Base-by-base conservation (phyloP, 208 protist species). In the Crithidia mellificae region DNA sequence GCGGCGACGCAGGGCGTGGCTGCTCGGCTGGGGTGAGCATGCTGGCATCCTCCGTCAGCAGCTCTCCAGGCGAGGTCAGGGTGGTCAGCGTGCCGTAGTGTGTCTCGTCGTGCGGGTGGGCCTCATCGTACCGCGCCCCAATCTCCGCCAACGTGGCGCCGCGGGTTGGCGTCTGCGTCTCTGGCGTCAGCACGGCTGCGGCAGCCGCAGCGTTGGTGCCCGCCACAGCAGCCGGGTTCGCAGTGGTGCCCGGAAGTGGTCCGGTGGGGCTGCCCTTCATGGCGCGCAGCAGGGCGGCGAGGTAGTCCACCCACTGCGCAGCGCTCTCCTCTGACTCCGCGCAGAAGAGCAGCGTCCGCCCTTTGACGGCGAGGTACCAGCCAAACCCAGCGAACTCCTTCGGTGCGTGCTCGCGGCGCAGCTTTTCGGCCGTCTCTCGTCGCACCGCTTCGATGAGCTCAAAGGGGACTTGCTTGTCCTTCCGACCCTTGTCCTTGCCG, bases 381-480 rank as follows among this genome's bases (percentile, higher is more conserved):
- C 77, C 85, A 73, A 81, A 88, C 30, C 62, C 46, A 19, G 55
- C 69, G 44, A 72, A 81, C 44, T 59, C 47, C 24, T 38, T 51
- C 4, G 85, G 85, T 4, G 78, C 80, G 56, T 81, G 79, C 50
- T 77, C 80, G 7, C 55, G 49, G n/a, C 72, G 36, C 56, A 88
- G 51, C 24, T 55, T 72, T 19, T 67, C 80, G 15, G 36, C 36
- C 32, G 74, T 22, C 49, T 70, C 70, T 22, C 74, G 51, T 12
- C 61, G 72, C 7, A 78, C 82, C 15, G 56, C 43, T 20, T 63
- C 51, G 53, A 91, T 72, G 39, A 68, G 62, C n/a, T 78, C 71
- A 38, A 91, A 73, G 14, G 75, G 80, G 20, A 91, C 72, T 19
- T 76, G 55, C 64, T 88, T 91, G 30, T 83, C 78, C 15, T 59